Percentiles rank a stretch among this genome's conserved stretches.
Evolutionary conservation across 208 protist genomes (phyloP).

Genomic region (Leishmania martiniquensis): DNA sequence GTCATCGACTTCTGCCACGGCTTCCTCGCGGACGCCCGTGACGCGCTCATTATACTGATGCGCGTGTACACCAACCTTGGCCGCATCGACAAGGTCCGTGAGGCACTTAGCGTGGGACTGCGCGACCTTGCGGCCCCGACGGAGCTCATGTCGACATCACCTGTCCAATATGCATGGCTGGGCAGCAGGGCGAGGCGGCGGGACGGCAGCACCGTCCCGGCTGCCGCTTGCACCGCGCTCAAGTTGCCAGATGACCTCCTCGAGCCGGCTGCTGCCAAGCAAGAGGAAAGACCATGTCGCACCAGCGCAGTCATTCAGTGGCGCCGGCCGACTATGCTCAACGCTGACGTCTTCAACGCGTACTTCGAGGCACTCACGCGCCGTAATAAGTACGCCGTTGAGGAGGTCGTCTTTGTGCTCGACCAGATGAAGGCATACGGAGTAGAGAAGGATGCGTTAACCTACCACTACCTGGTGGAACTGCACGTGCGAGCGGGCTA

Average conservation of each 20-base stretch:
- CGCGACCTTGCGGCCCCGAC: conserved; percentile 41
- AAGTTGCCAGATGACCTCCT: conserved; percentile 12
- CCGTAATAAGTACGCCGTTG: conserved; percentile 58
- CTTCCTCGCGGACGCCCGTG: conserved; percentile 43
- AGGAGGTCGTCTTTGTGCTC: conserved; percentile 69
- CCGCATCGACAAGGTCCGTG: conserved; percentile 66
- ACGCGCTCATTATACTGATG: conserved; percentile 57
- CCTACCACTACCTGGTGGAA: conserved; percentile 86
- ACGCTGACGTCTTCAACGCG: conserved; percentile 63
- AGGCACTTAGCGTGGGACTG: conserved; percentile 56
- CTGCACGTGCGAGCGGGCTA: conserved; percentile 76
- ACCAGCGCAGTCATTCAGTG: conserved; percentile 2
- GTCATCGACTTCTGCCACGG: conserved; percentile 42
- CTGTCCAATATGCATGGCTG: conserved; percentile 14
- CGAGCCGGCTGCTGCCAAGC: background rate
- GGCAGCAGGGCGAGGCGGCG: background rate
- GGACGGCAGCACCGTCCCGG: background rate
- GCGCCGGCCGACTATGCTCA: conserved; percentile 26
- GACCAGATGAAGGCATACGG: conserved; percentile 47
- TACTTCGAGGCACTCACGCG: conserved; percentile 76
- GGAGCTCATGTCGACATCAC: conserved; percentile 1
- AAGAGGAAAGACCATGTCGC: background rate
- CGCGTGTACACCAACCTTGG: conserved; percentile 69
- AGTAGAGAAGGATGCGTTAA: conserved; percentile 56
- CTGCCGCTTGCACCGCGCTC: conserved; percentile 1